Evolutionary conservation across 306 rosid species (phyloP).

Genomic region (Hippophae gyantsensis): DNA sequence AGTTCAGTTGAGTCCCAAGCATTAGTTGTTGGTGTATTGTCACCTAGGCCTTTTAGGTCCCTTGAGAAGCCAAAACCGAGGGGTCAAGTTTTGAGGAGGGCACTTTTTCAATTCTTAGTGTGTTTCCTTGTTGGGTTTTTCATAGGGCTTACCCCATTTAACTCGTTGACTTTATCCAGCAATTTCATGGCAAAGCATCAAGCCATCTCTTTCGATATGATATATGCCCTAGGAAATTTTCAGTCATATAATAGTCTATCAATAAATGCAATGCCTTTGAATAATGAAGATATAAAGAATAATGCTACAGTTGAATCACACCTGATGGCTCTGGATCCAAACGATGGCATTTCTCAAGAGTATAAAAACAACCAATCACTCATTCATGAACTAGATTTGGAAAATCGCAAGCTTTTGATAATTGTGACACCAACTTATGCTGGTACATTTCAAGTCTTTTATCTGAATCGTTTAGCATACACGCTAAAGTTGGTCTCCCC

Average conservation of each 20-base stretch:
- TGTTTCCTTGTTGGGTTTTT: slow-evolving; percentile 66
- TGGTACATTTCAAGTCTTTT: slow-evolving; percentile 54
- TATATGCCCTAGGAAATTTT: slow-evolving; percentile 29
- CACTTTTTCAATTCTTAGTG: slow-evolving; percentile 50
- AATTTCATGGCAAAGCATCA: slow-evolving; percentile 53
- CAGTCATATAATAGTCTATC: slow-evolving; percentile 29
- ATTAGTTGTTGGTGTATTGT: slow-evolving; percentile 36
- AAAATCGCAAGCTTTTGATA: slow-evolving; percentile 58
- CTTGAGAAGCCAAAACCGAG: slow-evolving; percentile 56
- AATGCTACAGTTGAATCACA: slow-evolving; percentile 30
- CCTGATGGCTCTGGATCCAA: slow-evolving; percentile 16
- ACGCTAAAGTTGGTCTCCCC: slow-evolving; percentile 47
- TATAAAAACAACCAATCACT: slow-evolving; percentile 11
- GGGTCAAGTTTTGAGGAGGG: slow-evolving; percentile 62
- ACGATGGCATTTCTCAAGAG: slow-evolving; percentile 21
- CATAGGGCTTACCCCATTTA: slow-evolving; percentile 57
- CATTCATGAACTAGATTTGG: slow-evolving; percentile 29
- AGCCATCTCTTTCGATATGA: slow-evolving; percentile 45
- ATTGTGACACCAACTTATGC: slow-evolving; percentile 62
- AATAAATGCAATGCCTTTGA: slow-evolving; percentile 14
- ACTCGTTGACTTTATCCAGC: slow-evolving; percentile 40
- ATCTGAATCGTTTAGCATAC: slow-evolving; percentile 64
- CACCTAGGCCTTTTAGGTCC: slow-evolving; percentile 47
- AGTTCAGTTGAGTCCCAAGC: slow-evolving; percentile 38
- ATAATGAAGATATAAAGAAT: slow-evolving; percentile 17